Evolutionary conservation across 2,329 filamentous ascomycete species (phyloP), one percentile per base, ranked within the genome.

Genomic region (Boeremia lycopersici): DNA sequence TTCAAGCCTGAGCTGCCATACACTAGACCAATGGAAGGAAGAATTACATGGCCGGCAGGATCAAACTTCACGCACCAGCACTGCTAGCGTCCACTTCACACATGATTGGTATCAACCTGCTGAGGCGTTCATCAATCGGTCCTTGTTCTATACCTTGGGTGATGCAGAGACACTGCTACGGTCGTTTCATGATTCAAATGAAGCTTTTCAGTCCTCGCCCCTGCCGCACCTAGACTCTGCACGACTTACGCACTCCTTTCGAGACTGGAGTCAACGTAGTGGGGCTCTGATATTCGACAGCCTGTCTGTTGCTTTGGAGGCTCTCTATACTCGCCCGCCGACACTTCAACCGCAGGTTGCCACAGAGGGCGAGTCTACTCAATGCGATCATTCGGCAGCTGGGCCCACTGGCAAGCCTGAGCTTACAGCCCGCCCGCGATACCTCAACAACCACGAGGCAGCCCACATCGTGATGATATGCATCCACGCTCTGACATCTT

Each of bases 381-480:
- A 60, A n/a, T 69, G 64, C 40, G 30, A 47, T 10, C 38, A 39
- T 7, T 29, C 54, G 8, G n/a, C 34, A 7, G 50, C 51, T 10
- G 29, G 36, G 3, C 23, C 36, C 0, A 10, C 43, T 12, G 12
- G 30, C 12, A 35, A 35, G 1, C n/a, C 28, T 4, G 39, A 46
- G 8, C 13, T 9, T 11, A 3, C 29, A 25, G 17, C 36, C 35
- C 5, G 26, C 34, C 39, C 54, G 33, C 59, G 61, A 4, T 75
- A 74, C 59, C 46, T 76, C 7, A 59, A 46, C 15, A 70, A 74
- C 43, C 29, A 61, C 2, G 74, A 78, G 46, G 75, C 74, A 19
- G 74, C 74, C 34, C 76, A 77, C 44, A 70, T 79, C 6, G 65
- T 75, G 29, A 73, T 76, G 58, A 68, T 78, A 34, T 74, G 74